A percentile compares a stretch with the other conserved stretches of the same genome.
These are phyloP conservation scores for Goffeauzyma gilvescens DNA, from an alignment of 768 basidiomycete genomes.

Conservation along the genomic window DNA sequence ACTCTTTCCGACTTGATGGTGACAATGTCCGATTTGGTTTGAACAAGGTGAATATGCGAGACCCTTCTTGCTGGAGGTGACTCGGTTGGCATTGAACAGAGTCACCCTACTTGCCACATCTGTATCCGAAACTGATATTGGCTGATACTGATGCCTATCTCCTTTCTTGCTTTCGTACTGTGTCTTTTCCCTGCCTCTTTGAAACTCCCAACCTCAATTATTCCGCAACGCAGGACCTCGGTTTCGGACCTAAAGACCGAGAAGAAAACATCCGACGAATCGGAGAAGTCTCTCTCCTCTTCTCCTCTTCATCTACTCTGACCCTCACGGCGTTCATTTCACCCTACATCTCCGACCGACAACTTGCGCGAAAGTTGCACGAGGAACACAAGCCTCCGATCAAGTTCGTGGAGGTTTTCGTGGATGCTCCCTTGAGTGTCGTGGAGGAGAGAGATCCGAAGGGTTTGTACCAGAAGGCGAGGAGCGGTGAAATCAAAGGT, in stretches of 20 bases:
- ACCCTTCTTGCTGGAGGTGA: no score
- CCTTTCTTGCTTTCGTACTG: no score
- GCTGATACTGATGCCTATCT: no score
- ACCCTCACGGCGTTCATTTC: conserved; percentile 95
- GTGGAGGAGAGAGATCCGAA: conserved; percentile 91
- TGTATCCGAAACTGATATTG: not conserved
- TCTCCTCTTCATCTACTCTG: conserved; percentile 69
- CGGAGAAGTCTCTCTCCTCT: conserved; percentile 89
- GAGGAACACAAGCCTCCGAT: conserved; percentile 41
- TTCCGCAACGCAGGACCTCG: conserved; percentile 65
- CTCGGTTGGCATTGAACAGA: no score
- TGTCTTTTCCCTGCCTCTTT: no score
- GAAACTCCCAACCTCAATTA: no score
- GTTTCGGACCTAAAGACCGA: conserved; percentile 76
- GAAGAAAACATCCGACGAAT: conserved; percentile 74
- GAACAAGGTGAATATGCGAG: conserved; percentile 48
- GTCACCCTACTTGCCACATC: not conserved
- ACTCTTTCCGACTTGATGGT: conserved; percentile 81
- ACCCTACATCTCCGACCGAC: conserved; percentile 77
- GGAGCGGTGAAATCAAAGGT: conserved; percentile 93
- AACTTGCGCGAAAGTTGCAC: conserved; percentile 64
- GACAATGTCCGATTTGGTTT: conserved; percentile 79
- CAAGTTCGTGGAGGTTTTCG: conserved; percentile 80
- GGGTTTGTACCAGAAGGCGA: conserved; percentile 88
- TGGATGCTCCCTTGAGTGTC: conserved; percentile 74